These are phyloP conservation scores for Fremontodendron californicum DNA, from an alignment of 345 rosid species.

Conservation along the genomic window DNA sequence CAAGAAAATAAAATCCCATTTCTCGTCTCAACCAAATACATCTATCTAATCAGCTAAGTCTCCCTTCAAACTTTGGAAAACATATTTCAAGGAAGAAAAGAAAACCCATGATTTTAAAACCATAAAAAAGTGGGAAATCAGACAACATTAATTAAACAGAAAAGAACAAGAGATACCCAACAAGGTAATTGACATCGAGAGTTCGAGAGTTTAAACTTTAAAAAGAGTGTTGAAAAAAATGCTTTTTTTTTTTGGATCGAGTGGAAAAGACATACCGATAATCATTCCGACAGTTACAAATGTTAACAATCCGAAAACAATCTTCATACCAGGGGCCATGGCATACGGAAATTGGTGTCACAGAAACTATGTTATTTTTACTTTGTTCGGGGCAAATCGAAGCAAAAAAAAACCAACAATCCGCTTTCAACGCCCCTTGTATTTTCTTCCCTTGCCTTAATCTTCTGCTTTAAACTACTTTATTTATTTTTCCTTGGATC, in stretches of 20 bases:
- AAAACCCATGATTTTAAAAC: not conserved
- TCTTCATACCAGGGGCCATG: slow-evolving; percentile 72
- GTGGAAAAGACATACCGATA: slow-evolving; percentile 44
- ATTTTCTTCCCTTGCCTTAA: not conserved
- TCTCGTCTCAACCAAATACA: not conserved
- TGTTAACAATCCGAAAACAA: slow-evolving; percentile 72
- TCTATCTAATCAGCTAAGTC: not conserved
- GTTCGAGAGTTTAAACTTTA: not conserved
- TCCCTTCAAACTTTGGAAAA: not conserved
- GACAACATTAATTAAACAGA: not conserved
- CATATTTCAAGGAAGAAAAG: not conserved
- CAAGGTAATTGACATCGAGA: not conserved
- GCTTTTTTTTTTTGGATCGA: not conserved
- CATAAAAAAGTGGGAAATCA: not conserved
- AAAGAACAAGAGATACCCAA: not conserved
- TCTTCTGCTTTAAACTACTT: not conserved
- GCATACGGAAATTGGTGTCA: not conserved
- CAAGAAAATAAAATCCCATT: not conserved
- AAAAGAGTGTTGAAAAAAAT: not conserved
- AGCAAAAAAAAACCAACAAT: no score
- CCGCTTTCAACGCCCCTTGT: slow-evolving; percentile 7
- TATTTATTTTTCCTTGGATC: not conserved
- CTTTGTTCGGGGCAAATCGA: no score
- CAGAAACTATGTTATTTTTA: no score
- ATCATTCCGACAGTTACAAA: slow-evolving; percentile 92